Evolutionary conservation across 2,329 filamentous ascomycete genomes (phyloP).

Genomic region (Parasarocladium wereldwijsianum): DNA sequence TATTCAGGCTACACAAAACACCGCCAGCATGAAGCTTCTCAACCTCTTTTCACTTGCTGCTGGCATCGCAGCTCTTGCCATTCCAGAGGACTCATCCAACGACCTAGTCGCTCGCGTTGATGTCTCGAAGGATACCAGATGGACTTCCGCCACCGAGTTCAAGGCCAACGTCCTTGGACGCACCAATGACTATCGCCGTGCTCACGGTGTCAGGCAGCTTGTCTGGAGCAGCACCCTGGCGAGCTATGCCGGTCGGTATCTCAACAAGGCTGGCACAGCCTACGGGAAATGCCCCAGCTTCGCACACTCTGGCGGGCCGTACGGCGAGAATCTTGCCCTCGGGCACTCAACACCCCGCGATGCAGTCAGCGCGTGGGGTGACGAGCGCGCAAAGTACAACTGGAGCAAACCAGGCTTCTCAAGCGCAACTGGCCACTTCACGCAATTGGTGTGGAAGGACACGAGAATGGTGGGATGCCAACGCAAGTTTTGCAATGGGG

Average conservation of each 20-base stretch:
- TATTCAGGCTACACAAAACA: too few species aligned
- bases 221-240: slow-evolving; percentile 52
- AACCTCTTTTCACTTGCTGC: too few species aligned
- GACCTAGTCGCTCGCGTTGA: background rate
- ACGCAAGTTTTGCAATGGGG: slow-evolving; percentile 6
- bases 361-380: slow-evolving; percentile 15
- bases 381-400: slow-evolving; percentile 7
- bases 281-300: slow-evolving; percentile 25
- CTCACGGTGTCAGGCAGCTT: slow-evolving; percentile 45
- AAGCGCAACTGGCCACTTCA: slow-evolving; percentile 11
- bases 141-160: slow-evolving; percentile 20
- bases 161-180: slow-evolving; percentile 41
- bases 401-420: slow-evolving; percentile 5
- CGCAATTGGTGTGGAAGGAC: slow-evolving; percentile 17
- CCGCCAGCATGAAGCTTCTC: too few species aligned
- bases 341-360: slow-evolving; percentile 46
- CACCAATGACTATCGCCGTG: slow-evolving; percentile 49
- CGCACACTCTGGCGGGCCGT: slow-evolving; percentile 43
- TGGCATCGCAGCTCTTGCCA: too few species aligned
- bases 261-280: slow-evolving; percentile 13
- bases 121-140: slow-evolving; percentile 19
- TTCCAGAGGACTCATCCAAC: too few species aligned
- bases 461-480: slow-evolving; percentile 13
- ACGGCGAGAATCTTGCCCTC: slow-evolving; percentile 61
- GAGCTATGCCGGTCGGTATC: slow-evolving; percentile 35